Evolutionary conservation across 192 early-diverging fungal genomes (phyloP).

Genomic region (Coemansia javaensis): DNA sequence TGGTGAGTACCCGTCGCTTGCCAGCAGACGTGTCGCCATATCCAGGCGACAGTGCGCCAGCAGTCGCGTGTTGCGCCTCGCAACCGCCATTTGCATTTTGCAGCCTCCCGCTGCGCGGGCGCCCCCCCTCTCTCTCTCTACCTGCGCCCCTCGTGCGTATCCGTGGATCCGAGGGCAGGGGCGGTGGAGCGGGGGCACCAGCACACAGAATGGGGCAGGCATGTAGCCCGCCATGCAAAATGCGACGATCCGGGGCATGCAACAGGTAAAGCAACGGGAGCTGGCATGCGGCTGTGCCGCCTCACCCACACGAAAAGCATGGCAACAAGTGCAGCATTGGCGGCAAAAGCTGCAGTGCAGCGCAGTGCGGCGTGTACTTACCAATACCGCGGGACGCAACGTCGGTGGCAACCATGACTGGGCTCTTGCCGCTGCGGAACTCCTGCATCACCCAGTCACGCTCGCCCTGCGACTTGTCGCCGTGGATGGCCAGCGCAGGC

Average conservation of each 20-base stretch:
- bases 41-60: neutral
- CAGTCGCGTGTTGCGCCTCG: too few species aligned
- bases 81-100: too few species aligned
- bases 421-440: constrained; percentile 81
- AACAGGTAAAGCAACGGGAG: too few species aligned
- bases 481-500: constrained; percentile 91
- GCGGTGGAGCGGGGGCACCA: neutral
- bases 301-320: constrained; percentile 6
- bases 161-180: too few species aligned
- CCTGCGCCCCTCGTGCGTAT: too few species aligned
- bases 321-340: neutral
- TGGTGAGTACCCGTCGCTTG: neutral
- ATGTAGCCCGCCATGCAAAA: too few species aligned
- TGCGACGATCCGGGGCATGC: too few species aligned
- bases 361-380: constrained; percentile 54
- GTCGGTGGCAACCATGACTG: constrained; percentile 98
- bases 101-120: too few species aligned
- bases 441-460: constrained; percentile 94
- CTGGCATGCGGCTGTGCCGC: too few species aligned
- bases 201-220: neutral
- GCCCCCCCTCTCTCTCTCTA: too few species aligned
- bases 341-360: neutral
- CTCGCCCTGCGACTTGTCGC: constrained; percentile 93
- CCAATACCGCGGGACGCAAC: constrained; percentile 94
- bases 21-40: neutral